A percentile compares a stretch with the other conserved stretches of the same genome.
phyloP scores from a whole-genome alignment of 495 filamentous ascomycete species.

The Podospora sp. region DNA sequence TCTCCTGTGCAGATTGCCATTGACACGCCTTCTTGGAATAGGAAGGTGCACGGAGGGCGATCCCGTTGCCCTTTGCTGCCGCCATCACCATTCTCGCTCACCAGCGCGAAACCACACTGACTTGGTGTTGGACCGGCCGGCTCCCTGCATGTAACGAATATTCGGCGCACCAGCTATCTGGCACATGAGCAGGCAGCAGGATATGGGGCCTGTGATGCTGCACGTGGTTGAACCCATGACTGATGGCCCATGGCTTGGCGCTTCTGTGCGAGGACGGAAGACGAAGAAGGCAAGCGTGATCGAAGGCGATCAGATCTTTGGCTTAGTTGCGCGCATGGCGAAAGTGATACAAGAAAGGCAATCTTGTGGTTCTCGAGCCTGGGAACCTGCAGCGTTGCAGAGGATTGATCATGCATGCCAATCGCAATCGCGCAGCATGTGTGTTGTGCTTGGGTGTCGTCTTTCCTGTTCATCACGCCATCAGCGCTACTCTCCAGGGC shows the following conservation, averaged over 20 bases:
- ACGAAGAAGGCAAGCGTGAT: neutral
- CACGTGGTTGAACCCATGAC: conserved; percentile 19
- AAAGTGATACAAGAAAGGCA: neutral
- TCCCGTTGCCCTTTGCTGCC: neutral
- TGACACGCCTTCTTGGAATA: conserved; percentile 5
- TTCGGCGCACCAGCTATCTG: neutral
- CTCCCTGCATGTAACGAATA: neutral
- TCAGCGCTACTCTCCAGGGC: conserved; percentile 9
- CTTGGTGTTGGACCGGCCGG: neutral
- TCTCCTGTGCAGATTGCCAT: neutral
- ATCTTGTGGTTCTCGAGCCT: neutral
- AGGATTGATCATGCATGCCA: neutral
- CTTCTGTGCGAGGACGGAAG: neutral
- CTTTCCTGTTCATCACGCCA: conserved; percentile 19
- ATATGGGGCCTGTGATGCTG: neutral
- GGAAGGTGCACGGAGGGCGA: neutral
- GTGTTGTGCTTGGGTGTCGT: neutral
- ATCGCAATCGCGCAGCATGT: conserved; percentile 1
- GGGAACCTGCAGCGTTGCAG: neutral
- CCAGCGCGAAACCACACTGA: neutral
- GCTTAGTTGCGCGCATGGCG: neutral
- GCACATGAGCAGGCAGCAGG: neutral
- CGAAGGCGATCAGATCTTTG: neutral
- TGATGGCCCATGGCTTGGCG: neutral
- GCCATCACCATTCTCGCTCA: neutral